Evolutionary conservation across 1,284 basidiomycete species (phyloP), one percentile per base, ranked within the genome.

Genomic region (Neotropicomus parvogracilis): DNA sequence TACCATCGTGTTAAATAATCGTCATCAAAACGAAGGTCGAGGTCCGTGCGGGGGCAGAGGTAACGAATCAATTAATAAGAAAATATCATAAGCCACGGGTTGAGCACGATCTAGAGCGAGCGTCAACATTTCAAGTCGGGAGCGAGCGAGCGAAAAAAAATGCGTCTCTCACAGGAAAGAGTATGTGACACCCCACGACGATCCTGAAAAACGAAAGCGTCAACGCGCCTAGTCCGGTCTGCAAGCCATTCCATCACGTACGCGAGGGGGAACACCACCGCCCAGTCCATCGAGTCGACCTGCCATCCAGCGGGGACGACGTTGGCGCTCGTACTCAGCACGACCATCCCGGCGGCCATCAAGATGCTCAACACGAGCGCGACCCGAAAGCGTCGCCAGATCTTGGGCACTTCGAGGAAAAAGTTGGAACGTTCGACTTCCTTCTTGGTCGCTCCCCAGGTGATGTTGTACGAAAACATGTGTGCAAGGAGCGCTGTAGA

Each of bases 361-460:
- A 76, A 17, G 42, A 77, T 56, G 44, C 73, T 82, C 34, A 90
- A 53, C 21, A 79, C 49, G 50, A 93, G 72, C 37, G 81, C 72
- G 19, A 82, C 59, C 67, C 85, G 81, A 70, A 89, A 37, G 70
- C 75, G 49, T 63, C 62, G 10, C 75, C 74, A 26, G 70, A 92
- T 92, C 55, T 80, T 79, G 3, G 91, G 91, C 11, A 91, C 82
- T 63, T 94, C 91, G 40, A 85, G 79, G 79, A 89, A 93, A 72
- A 93, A 92, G 67, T 92, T 91, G 27, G 83, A 87, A 35, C 80
- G 76, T 63, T 88, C 83, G 46, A 88, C 85, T 63, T 90, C 88
- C 57, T 89, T 89, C 65, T 79, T 83, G 6, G 85, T 88, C 8
- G 85, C 85, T n/a, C 79, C 80, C 87, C 87, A 91, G 3, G 76